Conservation (phyloP, 2,329 filamentous ascomycete genomes). For the Apiospora sp. region DNA sequence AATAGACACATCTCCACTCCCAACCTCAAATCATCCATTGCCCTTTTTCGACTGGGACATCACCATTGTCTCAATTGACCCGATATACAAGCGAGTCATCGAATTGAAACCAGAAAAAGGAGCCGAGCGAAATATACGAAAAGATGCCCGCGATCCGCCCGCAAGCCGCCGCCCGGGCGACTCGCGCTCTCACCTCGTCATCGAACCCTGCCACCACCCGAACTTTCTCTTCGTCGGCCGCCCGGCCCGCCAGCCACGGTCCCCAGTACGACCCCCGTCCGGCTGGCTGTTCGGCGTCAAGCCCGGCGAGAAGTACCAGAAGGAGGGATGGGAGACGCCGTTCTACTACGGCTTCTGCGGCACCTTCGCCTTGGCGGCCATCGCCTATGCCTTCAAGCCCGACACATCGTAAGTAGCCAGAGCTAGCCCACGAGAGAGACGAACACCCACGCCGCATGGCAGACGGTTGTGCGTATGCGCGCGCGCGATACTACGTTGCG, state of each 20-base stretch:
- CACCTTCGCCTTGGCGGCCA: slow-evolving; percentile 73
- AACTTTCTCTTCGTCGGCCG: slow-evolving; percentile 54
- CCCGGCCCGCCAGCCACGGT: slow-evolving; percentile 64
- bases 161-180: slow-evolving; percentile 39
- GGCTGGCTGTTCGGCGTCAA: slow-evolving; percentile 96
- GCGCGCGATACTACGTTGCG: not conserved
- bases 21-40: not conserved
- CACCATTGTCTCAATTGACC: slow-evolving; percentile 2
- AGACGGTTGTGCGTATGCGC: not conserved
- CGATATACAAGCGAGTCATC: not conserved
- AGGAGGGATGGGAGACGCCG: slow-evolving; percentile 93
- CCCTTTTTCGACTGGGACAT: not conserved
- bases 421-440: slow-evolving; percentile 21
- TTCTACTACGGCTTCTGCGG: slow-evolving; percentile 88
- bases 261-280: slow-evolving; percentile 87
- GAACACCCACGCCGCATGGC: not conserved
- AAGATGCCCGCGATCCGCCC: slow-evolving; percentile 42
- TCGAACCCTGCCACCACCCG: slow-evolving; percentile 36
- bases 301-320: slow-evolving; percentile 93
- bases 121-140: slow-evolving; percentile 6
- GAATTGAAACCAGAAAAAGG: not conserved
- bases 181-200: slow-evolving; percentile 35
- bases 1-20: slow-evolving; percentile 25
- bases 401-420: slow-evolving; percentile 87
- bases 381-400: slow-evolving; percentile 95